Conservation (phyloP, 2,329 filamentous ascomycete species). For the Trichophyton verrucosum region DNA sequence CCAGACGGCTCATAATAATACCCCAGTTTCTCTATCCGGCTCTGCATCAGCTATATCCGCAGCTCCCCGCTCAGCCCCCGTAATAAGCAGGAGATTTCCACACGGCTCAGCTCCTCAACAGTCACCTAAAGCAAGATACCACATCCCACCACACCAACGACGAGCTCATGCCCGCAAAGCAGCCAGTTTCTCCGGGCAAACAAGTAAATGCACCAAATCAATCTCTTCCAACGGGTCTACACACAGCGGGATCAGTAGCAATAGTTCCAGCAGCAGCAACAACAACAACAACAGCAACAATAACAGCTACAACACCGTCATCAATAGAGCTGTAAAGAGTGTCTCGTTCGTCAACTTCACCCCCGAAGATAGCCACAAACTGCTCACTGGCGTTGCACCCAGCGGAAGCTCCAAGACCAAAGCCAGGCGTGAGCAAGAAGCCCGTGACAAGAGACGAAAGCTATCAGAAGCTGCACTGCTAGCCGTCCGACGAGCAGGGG, state of each 20-base stretch:
- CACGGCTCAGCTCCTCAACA: conserved; percentile 8
- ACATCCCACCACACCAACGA: conserved; percentile 21
- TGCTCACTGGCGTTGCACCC: conserved; percentile 83
- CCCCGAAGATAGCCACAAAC: conserved; percentile 59
- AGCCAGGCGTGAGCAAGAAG: conserved; percentile 79
- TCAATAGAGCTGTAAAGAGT: conserved; percentile 7
- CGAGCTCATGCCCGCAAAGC: conserved; percentile 30
- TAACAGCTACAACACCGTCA: neutral
- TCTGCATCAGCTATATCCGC: conserved; percentile 3
- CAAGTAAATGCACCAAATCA: conserved; percentile 20
- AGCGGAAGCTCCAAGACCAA: conserved; percentile 90
- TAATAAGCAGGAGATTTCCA: neutral
- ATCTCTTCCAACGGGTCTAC: neutral
- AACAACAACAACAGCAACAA: neutral
- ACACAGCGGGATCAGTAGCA: neutral
- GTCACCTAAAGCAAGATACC: conserved; percentile 18
- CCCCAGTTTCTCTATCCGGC: conserved; percentile 5
- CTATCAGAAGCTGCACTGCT: conserved; percentile 32
- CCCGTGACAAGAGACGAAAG: conserved; percentile 55
- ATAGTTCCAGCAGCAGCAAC: neutral
- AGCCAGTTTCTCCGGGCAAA: conserved; percentile 19
- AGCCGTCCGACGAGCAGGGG: conserved; percentile 34
- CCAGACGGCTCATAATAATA: neutral
- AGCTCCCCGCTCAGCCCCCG: conserved; percentile 7
- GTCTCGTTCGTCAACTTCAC: conserved; percentile 81